Conservation (phyloP, 2,329 filamentous ascomycete genomes). For the Nemania diffusa region DNA sequence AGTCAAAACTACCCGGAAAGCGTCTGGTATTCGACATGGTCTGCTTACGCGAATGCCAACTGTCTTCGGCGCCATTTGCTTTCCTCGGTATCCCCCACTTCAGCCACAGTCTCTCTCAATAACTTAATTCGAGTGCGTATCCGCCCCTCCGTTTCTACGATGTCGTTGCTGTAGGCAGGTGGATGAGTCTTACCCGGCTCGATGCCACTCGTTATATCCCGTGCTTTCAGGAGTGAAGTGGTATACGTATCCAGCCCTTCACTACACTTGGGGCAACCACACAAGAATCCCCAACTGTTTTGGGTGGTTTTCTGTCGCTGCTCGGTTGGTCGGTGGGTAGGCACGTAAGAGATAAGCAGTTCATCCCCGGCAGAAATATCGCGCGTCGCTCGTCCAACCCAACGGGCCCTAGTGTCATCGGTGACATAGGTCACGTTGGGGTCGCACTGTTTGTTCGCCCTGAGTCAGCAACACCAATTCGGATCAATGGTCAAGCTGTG, state of each 20-base stretch:
- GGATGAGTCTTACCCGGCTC: background rate
- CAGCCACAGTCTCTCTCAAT: background rate
- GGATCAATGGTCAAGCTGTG: background rate
- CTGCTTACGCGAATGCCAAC: constrained; percentile 18
- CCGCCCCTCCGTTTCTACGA: background rate
- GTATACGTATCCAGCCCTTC: constrained; percentile 17
- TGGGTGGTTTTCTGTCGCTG: background rate
- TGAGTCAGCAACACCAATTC: background rate
- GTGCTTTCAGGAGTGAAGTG: constrained; percentile 10
- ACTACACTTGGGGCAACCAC: constrained; percentile 4
- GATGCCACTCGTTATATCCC: background rate
- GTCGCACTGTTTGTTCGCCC: constrained; percentile 15
- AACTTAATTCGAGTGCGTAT: background rate
- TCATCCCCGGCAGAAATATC: constrained; percentile 21
- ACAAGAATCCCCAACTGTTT: constrained; percentile 7
- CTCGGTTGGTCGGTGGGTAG: background rate
- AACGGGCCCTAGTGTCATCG: background rate
- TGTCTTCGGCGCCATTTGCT: constrained; percentile 1
- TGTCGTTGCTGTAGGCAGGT: background rate
- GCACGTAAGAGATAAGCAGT: constrained; percentile 8
- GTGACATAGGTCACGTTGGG: constrained; percentile 7
- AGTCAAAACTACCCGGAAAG: background rate
- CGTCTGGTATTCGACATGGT: background rate
- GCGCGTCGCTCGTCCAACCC: constrained; percentile 20
- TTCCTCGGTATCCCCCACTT: background rate